A percentile compares a stretch with the other conserved stretches of the same genome.
Evolutionary conservation across 129 eudicot species (phyloP).

Genomic region (Sambucus nigra): DNA sequence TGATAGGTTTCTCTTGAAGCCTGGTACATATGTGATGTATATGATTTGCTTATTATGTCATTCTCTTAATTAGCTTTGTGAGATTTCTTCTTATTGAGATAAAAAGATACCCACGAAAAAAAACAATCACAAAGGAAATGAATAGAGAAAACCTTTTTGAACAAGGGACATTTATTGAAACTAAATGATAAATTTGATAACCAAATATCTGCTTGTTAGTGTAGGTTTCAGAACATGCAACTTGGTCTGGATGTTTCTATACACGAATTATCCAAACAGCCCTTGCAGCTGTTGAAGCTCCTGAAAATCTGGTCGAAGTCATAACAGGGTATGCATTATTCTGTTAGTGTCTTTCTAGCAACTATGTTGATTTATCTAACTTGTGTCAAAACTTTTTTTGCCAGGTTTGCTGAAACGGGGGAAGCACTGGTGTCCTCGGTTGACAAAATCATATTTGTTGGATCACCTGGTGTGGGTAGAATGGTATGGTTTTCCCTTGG

Average conservation of each 20-base stretch:
- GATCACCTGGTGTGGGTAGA: conserved; percentile 96
- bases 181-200: not conserved
- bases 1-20: no score
- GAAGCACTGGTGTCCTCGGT: conserved; percentile 96
- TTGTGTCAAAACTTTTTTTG: conserved; percentile 13
- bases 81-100: no score
- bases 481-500: conserved; percentile 40
- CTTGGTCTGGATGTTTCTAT: conserved; percentile 99
- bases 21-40: no score
- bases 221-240: conserved; percentile 97
- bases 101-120: no score
- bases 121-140: no score
- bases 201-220: conserved; percentile 10
- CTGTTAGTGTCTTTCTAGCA: not conserved
- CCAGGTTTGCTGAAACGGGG: conserved; percentile 98
- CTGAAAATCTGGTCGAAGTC: conserved; percentile 95
- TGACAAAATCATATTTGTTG: conserved; percentile 94
- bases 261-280: conserved; percentile 89
- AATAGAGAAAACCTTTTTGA: not conserved
- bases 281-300: conserved; percentile 99
- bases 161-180: not conserved
- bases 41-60: no score
- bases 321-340: conserved; percentile 72
- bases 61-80: no score
- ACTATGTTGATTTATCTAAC: conserved; percentile 4